Conservation (phyloP, 1,284 basidiomycete species). For the Sporisorium exsertum region DNA sequence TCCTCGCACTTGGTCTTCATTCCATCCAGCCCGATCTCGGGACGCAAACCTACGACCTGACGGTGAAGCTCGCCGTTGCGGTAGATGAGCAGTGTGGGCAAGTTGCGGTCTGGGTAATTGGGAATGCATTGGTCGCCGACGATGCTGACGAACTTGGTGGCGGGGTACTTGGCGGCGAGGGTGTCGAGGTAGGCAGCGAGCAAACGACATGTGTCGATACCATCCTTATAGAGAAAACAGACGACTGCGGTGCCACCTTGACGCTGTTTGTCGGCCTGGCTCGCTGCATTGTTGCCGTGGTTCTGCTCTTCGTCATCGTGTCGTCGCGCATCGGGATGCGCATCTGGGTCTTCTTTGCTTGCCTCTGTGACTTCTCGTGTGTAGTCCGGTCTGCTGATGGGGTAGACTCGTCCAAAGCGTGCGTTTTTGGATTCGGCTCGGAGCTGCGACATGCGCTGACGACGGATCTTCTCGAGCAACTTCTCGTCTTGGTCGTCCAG, state of each 20-base stretch:
- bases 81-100: constrained; percentile 93
- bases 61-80: constrained; percentile 87
- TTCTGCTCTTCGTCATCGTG: constrained; percentile 75
- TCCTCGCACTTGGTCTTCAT: constrained; percentile 81
- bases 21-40: constrained; percentile 76
- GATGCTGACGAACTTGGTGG: constrained; percentile 95
- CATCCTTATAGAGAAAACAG: constrained; percentile 89
- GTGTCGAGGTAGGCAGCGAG: constrained; percentile 79
- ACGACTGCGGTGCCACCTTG: constrained; percentile 82
- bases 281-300: background rate
- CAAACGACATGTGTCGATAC: constrained; percentile 75
- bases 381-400: constrained; percentile 92
- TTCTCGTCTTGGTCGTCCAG: constrained; percentile 79
- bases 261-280: constrained; percentile 47
- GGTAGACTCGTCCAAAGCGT: constrained; percentile 85
- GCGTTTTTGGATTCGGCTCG: constrained; percentile 76
- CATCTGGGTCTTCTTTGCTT: constrained; percentile 76
- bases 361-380: constrained; percentile 94
- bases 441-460: constrained; percentile 79
- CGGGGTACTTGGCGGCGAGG: constrained; percentile 84
- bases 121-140: constrained; percentile 93
- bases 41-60: constrained; percentile 79
- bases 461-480: constrained; percentile 78
- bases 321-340: constrained; percentile 6
- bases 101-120: constrained; percentile 89